Percentiles rank a stretch among this genome's conserved stretches.
phyloP scores from a whole-genome alignment of 495 filamentous ascomycete species.

The Aspergillus sclerotiicarbonarius region DNA sequence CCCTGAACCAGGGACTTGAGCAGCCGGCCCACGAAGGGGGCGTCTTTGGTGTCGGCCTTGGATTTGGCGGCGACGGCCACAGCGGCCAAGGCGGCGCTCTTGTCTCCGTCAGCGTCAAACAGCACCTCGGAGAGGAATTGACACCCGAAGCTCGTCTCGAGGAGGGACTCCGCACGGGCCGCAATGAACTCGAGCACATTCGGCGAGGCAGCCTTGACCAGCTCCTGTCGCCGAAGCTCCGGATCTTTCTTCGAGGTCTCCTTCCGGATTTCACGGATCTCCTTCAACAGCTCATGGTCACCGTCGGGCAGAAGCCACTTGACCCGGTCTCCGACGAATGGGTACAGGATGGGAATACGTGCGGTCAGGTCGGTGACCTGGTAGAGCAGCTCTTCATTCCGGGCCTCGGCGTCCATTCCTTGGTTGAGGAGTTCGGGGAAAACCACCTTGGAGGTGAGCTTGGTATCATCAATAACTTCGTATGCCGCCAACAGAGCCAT shows the following conservation, averaged over 20 bases:
- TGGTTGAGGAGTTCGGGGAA: conserved; percentile 79
- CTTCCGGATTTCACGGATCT: conserved; percentile 71
- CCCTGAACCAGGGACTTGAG: conserved; percentile 86
- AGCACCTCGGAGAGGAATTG: conserved; percentile 83
- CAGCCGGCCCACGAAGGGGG: conserved; percentile 73
- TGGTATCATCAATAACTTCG: conserved; percentile 92
- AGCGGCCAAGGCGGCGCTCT: conserved; percentile 63
- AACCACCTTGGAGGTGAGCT: conserved; percentile 78
- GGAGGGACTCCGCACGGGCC: conserved; percentile 61
- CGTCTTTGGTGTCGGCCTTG: conserved; percentile 55
- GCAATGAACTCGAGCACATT: conserved; percentile 70
- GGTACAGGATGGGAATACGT: conserved; percentile 78
- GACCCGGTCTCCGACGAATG: conserved; percentile 69
- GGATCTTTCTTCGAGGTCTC: conserved; percentile 90
- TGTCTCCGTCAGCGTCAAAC: conserved; percentile 71
- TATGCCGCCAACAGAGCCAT: conserved; percentile 78
- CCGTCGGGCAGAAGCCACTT: conserved; percentile 63
- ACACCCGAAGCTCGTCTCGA: conserved; percentile 75
- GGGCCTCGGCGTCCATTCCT: conserved; percentile 52
- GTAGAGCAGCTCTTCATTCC: conserved; percentile 58
- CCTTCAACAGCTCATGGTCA: conserved; percentile 64
- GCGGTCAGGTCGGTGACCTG: conserved; percentile 68
- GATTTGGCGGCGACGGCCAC: conserved; percentile 68
- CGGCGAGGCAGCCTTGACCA: conserved; percentile 56
- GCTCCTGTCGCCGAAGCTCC: conserved; percentile 67